Conservation (phyloP, 768 basidiomycete species). For the Suillus plorans region DNA sequence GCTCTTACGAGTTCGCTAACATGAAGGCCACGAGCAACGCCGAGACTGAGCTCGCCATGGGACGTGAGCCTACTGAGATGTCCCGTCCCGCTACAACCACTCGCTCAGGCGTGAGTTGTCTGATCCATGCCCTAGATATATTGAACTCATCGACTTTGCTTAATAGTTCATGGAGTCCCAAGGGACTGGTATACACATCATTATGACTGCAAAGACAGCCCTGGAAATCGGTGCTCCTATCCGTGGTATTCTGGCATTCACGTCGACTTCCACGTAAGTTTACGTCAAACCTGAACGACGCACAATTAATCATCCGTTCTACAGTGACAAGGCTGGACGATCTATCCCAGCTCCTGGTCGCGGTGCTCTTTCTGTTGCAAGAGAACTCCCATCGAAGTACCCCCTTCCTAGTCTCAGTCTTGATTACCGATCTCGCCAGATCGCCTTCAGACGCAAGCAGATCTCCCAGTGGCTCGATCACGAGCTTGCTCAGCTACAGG, state of each 20-base stretch:
- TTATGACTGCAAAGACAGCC: conserved; percentile 97
- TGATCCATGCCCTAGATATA: neutral
- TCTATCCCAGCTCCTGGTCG: conserved; percentile 96
- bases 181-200: conserved; percentile 94
- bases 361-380: conserved; percentile 86
- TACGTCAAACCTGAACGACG: neutral
- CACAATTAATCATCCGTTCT: conserved; percentile 13
- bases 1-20: conserved; percentile 98
- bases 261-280: conserved; percentile 90
- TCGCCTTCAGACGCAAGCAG: conserved; percentile 92
- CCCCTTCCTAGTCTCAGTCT: conserved; percentile 80
- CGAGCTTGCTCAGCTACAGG: conserved; percentile 81
- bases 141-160: conserved; percentile 13
- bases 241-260: conserved; percentile 91
- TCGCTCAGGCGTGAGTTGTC: conserved; percentile 76
- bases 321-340: conserved; percentile 96
- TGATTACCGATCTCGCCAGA: conserved; percentile 89
- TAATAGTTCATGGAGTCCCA: conserved; percentile 91
- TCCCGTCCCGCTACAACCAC: conserved; percentile 96
- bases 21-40: conserved; percentile 99
- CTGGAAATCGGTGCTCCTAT: conserved; percentile 92
- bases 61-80: conserved; percentile 98
- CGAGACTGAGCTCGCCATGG: conserved; percentile 97
- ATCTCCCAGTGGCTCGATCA: conserved; percentile 93
- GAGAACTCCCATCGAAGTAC: conserved; percentile 78